phyloP scores from a whole-genome alignment of 2,329 filamentous ascomycete species.

The Alternaria atra region DNA sequence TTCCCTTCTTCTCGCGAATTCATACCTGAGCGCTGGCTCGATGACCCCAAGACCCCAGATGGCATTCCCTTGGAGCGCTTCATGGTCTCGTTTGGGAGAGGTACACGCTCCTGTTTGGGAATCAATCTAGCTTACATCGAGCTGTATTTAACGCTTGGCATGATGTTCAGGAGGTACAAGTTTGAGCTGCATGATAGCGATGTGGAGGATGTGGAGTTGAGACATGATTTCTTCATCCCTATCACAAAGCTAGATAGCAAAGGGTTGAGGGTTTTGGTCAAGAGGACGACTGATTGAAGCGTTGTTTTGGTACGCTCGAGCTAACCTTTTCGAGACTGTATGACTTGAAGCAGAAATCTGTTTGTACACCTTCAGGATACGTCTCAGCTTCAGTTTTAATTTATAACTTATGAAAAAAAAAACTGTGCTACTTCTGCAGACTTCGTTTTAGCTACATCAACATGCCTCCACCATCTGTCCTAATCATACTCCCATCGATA shows the following conservation, averaged over 20 bases:
- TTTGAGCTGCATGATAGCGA: constrained; percentile 44
- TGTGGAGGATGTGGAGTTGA: constrained; percentile 43
- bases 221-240: constrained; percentile 53
- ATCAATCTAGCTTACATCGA: constrained; percentile 51
- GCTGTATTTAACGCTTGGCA: constrained; percentile 45
- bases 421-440: not conserved
- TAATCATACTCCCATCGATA: constrained; percentile 56
- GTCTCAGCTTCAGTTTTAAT: too few species aligned
- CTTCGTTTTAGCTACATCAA: constrained; percentile 9
- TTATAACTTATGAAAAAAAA: not conserved
- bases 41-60: constrained; percentile 34
- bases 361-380: not conserved
- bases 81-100: constrained; percentile 54
- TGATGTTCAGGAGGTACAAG: constrained; percentile 45
- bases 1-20: constrained; percentile 50
- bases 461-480: constrained; percentile 53
- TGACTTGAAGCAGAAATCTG: not conserved
- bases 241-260: constrained; percentile 43
- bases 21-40: constrained; percentile 55
- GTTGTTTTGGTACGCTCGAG: not conserved
- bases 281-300: constrained; percentile 26
- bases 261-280: constrained; percentile 47
- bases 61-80: constrained; percentile 51
- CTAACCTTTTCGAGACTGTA: not conserved
- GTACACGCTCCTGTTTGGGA: constrained; percentile 55